Conservation (phyloP, 306 rosid species). For the Dalbergia oliveri region DNA sequence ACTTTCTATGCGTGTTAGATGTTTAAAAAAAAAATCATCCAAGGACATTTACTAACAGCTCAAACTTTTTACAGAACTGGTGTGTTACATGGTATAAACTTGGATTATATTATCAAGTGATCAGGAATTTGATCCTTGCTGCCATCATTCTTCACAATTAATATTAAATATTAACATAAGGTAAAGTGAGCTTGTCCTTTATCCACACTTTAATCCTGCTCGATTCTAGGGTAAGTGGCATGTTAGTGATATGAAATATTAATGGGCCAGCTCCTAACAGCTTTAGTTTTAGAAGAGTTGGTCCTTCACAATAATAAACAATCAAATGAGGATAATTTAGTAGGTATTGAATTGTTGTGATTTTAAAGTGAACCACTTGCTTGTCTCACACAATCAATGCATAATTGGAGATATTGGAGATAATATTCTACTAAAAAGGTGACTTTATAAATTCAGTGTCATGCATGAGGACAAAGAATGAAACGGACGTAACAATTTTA, state of each 20-base stretch:
- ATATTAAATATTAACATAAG: neutral
- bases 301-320: constrained; percentile 16
- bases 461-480: neutral
- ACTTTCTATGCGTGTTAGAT: neutral
- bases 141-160: constrained; percentile 17
- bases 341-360: constrained; percentile 9
- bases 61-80: neutral
- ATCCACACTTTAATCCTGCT: constrained; percentile 14
- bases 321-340: neutral
- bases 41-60: neutral
- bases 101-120: neutral
- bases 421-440: neutral
- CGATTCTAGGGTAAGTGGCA: neutral
- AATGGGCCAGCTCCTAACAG: neutral
- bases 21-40: neutral
- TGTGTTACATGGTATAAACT: neutral
- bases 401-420: neutral
- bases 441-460: no score
- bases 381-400: neutral
- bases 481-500: neutral
- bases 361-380: neutral
- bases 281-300: neutral
- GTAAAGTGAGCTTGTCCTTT: constrained; percentile 20
- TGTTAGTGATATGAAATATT: neutral
- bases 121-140: neutral